Base-by-base conservation (phyloP, 768 basidiomycete species). In the Lentinula sp. region DNA sequence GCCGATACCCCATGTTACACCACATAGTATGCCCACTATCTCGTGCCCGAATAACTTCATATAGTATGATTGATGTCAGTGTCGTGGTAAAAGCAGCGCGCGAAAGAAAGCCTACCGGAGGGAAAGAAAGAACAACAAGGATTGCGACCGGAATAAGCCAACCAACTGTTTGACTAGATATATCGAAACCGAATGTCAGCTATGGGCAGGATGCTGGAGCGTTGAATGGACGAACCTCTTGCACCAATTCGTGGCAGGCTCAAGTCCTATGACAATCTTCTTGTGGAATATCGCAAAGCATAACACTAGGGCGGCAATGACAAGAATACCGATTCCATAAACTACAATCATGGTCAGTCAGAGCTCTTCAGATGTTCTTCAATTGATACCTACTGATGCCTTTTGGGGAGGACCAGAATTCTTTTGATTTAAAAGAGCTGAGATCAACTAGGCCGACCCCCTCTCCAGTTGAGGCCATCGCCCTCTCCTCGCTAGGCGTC, bases 91-190 rank as follows among this genome's bases (percentile, higher is more conserved):
- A 66, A 40, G 18, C 5, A 40, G 3, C 35, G 16, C 6, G 34
- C 2, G 34, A 50, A n/a, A 35, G 16, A 39, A 8, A 39, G 32
- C 65, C 35, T 23, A 75, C 74, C 7, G 75, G 75, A 42, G 75
- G 75, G 64, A 76, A 75, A 0, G 74, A 80, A 18, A 80, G 82
- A 48, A 87, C 67, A 65, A 87, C 83, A 42, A 86, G 74, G 49
- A 86, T 75, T 52, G 65, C 84, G 34, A 87, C 82, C 0, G 84
- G 83, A 55, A 86, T 84, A 7, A 77, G 61, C 74, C 78, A 82
- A 7, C 84, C 84, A 39, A 59, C 65, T 3, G 66, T 39, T 16
- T 79, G 54, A 4, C 80, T 80, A 46, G 5, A 31, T 39, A 13
- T 28, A 39, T 39, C 37, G 28, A 28, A 28, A 28, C 16, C 1